Conservation (phyloP, 2,329 filamentous ascomycete genomes). For the Penicillium crustosum region DNA sequence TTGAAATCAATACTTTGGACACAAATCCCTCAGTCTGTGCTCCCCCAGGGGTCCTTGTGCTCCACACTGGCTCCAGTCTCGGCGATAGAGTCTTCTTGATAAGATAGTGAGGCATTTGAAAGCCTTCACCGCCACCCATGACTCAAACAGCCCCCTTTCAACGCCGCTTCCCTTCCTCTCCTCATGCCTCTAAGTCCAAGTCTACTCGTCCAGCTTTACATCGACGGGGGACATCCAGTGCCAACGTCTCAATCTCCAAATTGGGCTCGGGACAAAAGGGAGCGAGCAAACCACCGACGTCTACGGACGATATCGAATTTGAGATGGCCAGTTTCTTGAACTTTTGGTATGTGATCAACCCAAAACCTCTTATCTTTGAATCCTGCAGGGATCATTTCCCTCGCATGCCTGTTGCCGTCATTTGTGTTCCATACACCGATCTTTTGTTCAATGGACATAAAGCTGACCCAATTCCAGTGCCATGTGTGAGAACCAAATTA, state of each 20-base stretch:
- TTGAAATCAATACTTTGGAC: conserved; percentile 3
- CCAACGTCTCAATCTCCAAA: conserved; percentile 35
- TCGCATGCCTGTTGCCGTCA: conserved; percentile 22
- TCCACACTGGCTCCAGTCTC: conserved; percentile 29
- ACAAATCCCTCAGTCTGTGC: conserved; percentile 33
- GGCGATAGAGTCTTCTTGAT: conserved; percentile 10
- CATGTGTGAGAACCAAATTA: conserved; percentile 66
- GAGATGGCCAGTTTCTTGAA: conserved; percentile 49
- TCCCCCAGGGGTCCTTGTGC: conserved; percentile 28
- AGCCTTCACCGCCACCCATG: conserved; percentile 38
- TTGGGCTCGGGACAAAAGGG: conserved; percentile 32
- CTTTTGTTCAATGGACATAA: conserved; percentile 21
- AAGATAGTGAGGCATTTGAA: conserved; percentile 29
- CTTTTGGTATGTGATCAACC: conserved; percentile 42
- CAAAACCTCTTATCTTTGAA: conserved; percentile 22
- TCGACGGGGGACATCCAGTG: conserved; percentile 35
- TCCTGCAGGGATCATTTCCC: conserved; percentile 16
- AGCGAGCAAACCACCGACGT: conserved; percentile 21
- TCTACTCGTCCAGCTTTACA: conserved; percentile 33
- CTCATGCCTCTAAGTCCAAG: conserved; percentile 35
- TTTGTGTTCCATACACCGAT: conserved; percentile 12
- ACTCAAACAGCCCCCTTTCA: conserved; percentile 35
- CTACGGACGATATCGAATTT: conserved; percentile 24
- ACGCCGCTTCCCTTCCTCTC: conserved; percentile 35
- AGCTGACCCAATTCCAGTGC: conserved; percentile 49